Conservation (phyloP, 169 alveolate genomes). For the Perkinsus olseni region DNA sequence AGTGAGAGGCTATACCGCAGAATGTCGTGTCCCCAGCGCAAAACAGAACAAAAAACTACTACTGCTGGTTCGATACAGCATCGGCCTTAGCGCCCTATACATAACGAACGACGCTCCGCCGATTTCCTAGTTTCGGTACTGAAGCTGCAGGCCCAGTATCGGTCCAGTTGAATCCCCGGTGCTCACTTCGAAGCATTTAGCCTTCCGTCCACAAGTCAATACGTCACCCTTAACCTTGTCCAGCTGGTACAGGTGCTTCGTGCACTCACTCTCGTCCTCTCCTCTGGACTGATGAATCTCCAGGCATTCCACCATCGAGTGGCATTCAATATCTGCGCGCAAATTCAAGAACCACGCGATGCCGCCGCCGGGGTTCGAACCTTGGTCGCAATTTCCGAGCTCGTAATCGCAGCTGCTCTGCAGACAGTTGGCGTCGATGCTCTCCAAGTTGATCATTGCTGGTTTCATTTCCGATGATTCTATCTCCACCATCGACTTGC, state of each 20-base stretch:
- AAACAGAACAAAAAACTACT: too few relatives aligned
- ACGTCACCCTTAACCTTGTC: background rate
- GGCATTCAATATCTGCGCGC: background rate
- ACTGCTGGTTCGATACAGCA: too few relatives aligned
- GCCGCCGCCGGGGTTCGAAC: too few relatives aligned
- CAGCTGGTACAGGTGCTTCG: background rate
- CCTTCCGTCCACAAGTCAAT: background rate
- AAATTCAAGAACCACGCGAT: too few relatives aligned
- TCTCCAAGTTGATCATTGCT: background rate
- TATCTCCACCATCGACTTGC: background rate
- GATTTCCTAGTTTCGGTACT: too few relatives aligned
- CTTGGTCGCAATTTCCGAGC: background rate
- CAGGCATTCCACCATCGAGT: background rate
- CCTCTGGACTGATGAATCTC: background rate
- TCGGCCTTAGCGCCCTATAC: too few relatives aligned
- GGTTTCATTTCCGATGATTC: background rate
- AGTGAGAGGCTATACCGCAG: too few relatives aligned
- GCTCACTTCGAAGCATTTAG: background rate
- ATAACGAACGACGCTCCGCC: too few relatives aligned
- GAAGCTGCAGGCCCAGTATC: too few relatives aligned
- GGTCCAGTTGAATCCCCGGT: background rate
- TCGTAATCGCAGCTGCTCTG: background rate
- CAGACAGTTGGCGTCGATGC: background rate
- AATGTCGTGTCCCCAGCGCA: too few relatives aligned
- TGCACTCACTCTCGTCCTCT: background rate